A percentile compares a stretch with the other conserved stretches of the same genome.
Conservation (phyloP, 192 early-diverging fungal genomes). For the Dispira simplex region DNA sequence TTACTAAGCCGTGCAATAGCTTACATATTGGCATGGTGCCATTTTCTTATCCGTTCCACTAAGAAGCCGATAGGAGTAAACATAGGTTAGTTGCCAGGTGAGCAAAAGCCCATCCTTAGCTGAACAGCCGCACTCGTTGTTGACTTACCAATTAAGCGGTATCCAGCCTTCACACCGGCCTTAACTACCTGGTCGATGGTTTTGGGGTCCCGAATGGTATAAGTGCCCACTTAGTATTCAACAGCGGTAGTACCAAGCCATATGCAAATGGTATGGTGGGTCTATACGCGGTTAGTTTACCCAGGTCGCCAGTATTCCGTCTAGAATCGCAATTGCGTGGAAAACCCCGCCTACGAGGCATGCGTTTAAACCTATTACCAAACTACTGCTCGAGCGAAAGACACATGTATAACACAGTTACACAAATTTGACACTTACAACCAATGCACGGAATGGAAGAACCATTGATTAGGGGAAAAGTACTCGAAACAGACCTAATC, state of each 20-base stretch:
- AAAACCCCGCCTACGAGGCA: not conserved
- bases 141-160: conserved; percentile 7
- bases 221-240: not conserved
- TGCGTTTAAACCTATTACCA: not conserved
- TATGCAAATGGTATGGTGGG: not conserved
- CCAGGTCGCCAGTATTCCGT: too few species aligned
- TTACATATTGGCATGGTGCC: not conserved
- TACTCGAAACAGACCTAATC: too few species aligned
- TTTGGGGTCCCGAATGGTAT: not conserved
- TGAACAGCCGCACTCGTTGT: too few species aligned
- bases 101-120: too few species aligned
- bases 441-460: not conserved
- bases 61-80: too few species aligned
- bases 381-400: not conserved
- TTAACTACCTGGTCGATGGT: not conserved
- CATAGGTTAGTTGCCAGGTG: too few species aligned
- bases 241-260: not conserved
- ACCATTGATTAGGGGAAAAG: not conserved
- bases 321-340: not conserved
- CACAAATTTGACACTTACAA: not conserved
- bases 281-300: too few species aligned
- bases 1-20: not conserved
- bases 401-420: not conserved
- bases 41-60: not conserved
- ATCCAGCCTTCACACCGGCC: not conserved